phyloP scores from a whole-genome alignment of 805 yeast species.

The Starmerella sp. region DNA sequence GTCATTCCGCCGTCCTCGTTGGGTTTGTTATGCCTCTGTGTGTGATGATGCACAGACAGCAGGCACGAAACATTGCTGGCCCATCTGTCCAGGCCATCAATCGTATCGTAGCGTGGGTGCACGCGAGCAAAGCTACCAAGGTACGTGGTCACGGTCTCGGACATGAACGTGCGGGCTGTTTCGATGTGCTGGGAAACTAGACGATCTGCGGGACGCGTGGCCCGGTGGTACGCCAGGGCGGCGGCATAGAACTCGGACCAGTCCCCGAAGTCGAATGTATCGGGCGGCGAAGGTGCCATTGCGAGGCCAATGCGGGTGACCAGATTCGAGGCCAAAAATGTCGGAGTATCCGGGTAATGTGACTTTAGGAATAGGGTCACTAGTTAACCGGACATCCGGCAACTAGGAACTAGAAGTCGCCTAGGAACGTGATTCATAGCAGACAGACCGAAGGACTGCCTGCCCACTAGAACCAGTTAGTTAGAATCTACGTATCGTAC shows the following conservation, averaged over 20 bases:
- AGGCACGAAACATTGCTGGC: neutral
- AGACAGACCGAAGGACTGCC: too few relatives aligned
- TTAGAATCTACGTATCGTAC: too few relatives aligned
- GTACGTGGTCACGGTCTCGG: neutral
- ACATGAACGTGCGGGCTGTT: neutral
- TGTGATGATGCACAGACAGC: neutral
- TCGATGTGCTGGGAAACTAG: neutral
- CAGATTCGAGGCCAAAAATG: too few relatives aligned
- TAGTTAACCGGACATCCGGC: too few relatives aligned
- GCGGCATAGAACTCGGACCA: neutral
- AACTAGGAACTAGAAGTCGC: too few relatives aligned
- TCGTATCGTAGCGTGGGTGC: neutral
- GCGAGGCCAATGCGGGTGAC: too few relatives aligned
- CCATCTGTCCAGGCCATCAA: neutral
- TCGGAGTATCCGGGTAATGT: too few relatives aligned
- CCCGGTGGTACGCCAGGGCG: neutral
- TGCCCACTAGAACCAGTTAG: too few relatives aligned
- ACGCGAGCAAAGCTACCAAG: neutral
- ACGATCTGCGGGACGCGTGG: neutral
- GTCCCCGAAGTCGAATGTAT: neutral
- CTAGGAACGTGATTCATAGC: too few relatives aligned
- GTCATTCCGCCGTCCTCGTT: neutral
- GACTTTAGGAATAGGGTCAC: too few relatives aligned
- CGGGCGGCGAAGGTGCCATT: neutral
- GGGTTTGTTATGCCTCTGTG: neutral